These are phyloP conservation scores for Xylaria flabelliformis DNA, from an alignment of 495 filamentous ascomycete genomes.

Conservation along the genomic window DNA sequence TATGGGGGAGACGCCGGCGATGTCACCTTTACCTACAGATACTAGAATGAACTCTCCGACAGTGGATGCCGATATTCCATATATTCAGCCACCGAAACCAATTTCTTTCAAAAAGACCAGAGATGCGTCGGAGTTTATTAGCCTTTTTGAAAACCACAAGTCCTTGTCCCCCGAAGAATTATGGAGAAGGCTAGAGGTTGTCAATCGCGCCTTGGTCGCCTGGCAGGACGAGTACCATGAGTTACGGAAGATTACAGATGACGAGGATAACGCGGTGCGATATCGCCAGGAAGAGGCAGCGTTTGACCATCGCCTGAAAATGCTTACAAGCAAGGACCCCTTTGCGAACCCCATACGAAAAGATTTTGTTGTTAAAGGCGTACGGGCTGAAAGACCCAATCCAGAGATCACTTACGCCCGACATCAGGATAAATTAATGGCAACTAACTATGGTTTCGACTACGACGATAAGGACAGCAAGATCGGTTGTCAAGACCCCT, in stretches of 20 bases:
- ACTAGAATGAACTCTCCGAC: slow-evolving; percentile 33
- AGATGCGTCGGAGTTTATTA: slow-evolving; percentile 42
- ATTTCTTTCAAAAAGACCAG: slow-evolving; percentile 44
- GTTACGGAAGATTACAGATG: slow-evolving; percentile 63
- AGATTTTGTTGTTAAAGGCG: slow-evolving; percentile 49
- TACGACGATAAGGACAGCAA: slow-evolving; percentile 47
- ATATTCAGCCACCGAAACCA: slow-evolving; percentile 19
- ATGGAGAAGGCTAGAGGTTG: slow-evolving; percentile 59
- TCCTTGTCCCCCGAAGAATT: slow-evolving; percentile 55
- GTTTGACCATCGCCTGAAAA: slow-evolving; percentile 29
- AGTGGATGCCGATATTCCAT: slow-evolving; percentile 19
- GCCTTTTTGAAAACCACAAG: slow-evolving; percentile 44
- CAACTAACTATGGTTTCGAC: slow-evolving; percentile 53
- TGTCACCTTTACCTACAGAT: slow-evolving; percentile 25
- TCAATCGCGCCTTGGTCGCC: slow-evolving; percentile 57
- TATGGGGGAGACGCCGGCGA: slow-evolving; percentile 34
- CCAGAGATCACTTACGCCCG: slow-evolving; percentile 44
- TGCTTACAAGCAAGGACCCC: slow-evolving; percentile 31
- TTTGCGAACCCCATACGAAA: slow-evolving; percentile 27
- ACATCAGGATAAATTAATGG: slow-evolving; percentile 53
- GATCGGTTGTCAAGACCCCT: slow-evolving; percentile 52
- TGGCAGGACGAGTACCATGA: slow-evolving; percentile 71
- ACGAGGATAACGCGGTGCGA: slow-evolving; percentile 54
- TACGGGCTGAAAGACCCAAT: slow-evolving; percentile 46
- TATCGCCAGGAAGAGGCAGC: slow-evolving; percentile 43